phyloP scores from a whole-genome alignment of 2,329 filamentous ascomycete genomes.

The Fusarium secorum region DNA sequence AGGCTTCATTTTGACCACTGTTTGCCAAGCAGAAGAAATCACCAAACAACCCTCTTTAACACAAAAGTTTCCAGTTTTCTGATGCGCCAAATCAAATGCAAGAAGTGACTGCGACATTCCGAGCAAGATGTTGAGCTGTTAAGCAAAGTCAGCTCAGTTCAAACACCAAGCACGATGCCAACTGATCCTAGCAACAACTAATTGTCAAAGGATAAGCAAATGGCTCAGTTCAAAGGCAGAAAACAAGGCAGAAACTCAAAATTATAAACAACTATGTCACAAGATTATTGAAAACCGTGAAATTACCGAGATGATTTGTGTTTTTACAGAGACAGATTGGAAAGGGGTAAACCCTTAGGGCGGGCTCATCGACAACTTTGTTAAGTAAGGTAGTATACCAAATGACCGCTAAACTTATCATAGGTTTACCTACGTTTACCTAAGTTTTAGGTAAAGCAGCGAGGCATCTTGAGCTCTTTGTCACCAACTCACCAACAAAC shows the following conservation, averaged over 20 bases:
- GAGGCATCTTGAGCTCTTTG: neutral
- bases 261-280: fast-evolving
- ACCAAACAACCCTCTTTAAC: fast-evolving
- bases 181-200: fast-evolving
- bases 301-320: too few species aligned
- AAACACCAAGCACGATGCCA: neutral
- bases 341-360: neutral
- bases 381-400: fast-evolving
- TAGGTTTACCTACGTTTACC: neutral
- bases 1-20: neutral
- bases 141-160: fast-evolving
- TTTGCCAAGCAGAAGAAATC: neutral
- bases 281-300: fast-evolving
- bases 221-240: fast-evolving
- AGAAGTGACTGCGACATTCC: neutral
- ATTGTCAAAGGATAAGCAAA: neutral
- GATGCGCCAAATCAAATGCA: neutral
- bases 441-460: neutral
- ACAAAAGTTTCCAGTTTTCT: neutral
- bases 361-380: fast-evolving
- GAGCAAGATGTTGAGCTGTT: neutral
- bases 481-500: neutral
- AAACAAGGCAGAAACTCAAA: fast-evolving
- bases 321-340: neutral
- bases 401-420: neutral